Base-by-base conservation (phyloP, 208 protist species). In the Trypanosomatidae sp. region DNA sequence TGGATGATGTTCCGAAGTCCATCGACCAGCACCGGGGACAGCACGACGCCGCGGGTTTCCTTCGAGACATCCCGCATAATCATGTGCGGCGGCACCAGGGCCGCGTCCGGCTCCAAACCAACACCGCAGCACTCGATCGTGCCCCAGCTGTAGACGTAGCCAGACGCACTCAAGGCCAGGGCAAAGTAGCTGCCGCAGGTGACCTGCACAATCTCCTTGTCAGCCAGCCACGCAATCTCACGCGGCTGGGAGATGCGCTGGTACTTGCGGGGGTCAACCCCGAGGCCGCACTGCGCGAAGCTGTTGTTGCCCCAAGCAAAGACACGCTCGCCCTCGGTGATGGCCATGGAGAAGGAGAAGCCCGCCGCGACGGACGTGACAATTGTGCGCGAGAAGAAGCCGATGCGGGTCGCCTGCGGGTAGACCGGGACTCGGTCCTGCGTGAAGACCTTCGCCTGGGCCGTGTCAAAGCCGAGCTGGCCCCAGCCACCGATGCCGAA, bases 281-380 rank as follows among this genome's bases (percentile, higher is more conserved):
- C 91, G 79, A 94, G 74, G 62, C 88, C 91, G 76, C 88, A 89
- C 80, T 95, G 91, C 41, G 79, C 87, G 69, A 91, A 88, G 71
- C 80, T 89, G 76, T 95, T 95, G 81, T 87, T 95, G 70, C 91
- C 91, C 89, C 91, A 95, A 28, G 85, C 60, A 60, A 86, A 95
- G 53, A 95, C 87, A 15, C 86, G 85, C 64, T 95, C 84, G 60
- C 82, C 77, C 66, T 94, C 87, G n/a, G 76, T 85, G 62, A 95
- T 81, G 43, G 85, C 87, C 65, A 91, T 78, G 7, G 86, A 69
- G 60, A 91, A 91, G 41, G 80, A 78, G 68, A 83, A 91, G 64
- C 86, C 86, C 4, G 86, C 86, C 30, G 86, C 83, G 53, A 88
- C 83, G 67, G 80, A 78, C 3, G 83, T 77, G 73, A 94, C 76